Evolutionary conservation across 345 rosid species (phyloP).

Genomic region (Lepidium sativum): DNA sequence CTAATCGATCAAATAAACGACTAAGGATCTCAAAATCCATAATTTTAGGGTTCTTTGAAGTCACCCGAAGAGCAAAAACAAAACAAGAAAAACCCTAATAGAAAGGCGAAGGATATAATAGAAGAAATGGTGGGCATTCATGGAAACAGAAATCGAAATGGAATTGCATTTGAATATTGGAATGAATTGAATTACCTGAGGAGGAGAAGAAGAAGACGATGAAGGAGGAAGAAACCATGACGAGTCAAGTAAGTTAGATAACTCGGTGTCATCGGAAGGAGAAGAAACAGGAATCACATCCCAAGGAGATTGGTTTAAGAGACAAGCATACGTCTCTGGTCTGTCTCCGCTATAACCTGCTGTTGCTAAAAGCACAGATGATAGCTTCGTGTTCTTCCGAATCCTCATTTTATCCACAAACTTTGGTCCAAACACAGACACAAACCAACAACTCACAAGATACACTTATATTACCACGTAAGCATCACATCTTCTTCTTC

Average conservation of each 20-base stretch:
- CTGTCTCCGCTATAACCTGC: conserved; percentile 24
- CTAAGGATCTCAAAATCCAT: conserved; percentile 24
- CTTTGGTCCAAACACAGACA: not conserved
- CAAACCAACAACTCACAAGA: not conserved
- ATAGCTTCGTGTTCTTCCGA: conserved; percentile 71
- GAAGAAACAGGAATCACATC: conserved; percentile 49
- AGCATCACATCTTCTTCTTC: conserved; percentile 6
- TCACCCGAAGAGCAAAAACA: not conserved
- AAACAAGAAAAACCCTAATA: conserved; percentile 15
- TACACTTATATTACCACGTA: conserved; percentile 2
- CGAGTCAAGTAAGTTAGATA: conserved; percentile 25
- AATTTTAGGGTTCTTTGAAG: conserved; percentile 49
- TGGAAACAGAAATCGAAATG: conserved; percentile 14
- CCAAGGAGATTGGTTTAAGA: conserved; percentile 97
- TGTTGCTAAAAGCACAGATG: conserved; percentile 40
- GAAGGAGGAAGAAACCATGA: conserved; percentile 20
- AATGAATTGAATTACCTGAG: conserved; percentile 33
- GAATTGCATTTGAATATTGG: not conserved
- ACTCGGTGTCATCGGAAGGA: conserved; percentile 1
- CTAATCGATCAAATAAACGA: conserved; percentile 46
- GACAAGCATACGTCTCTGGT: conserved; percentile 57
- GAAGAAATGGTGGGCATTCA: conserved; percentile 35
- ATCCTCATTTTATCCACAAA: conserved; percentile 56
- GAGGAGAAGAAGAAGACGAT: conserved; percentile 25
- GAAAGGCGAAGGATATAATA: not conserved